Evolutionary conservation across 139 green algal species (phyloP), one percentile per base, ranked within the genome.

Genomic region (Penium margaritaceum): DNA sequence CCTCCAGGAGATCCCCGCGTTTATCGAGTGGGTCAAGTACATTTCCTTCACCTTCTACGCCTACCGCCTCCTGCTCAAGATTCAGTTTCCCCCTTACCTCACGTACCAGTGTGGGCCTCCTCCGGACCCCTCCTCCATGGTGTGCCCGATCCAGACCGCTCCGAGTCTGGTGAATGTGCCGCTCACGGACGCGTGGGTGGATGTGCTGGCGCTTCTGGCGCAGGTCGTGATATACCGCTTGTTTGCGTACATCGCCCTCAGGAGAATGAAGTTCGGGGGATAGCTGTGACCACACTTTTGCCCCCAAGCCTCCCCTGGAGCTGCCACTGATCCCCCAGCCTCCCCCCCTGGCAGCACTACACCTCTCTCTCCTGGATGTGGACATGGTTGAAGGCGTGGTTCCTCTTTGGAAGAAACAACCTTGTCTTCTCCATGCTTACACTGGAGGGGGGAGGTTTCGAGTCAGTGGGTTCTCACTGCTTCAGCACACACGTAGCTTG

Each of bases 21-120:
- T 77, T 81, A 82, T 89, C 21, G 24, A 17, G 15, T 89, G 85
- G 85, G 9, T 89, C 0, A 87, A 85, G 63, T 89, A 84, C 46
- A 33, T 86, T 7, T 81, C 63, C 29, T 89, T 77, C 83, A 78
- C 84, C 39, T 86, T 82, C 67, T 89, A 89, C 60, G 44, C 19
- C 34, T 78, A 64, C 60, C 21, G 41, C 12, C 29, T 75, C n/a
- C 17, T 75, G 19, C 27, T 75, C 12, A 75, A 64, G 29, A 24
- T 75, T 3, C 67, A 75, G 44, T 75, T 67, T n/a, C 4, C 24
- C 43, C 34, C 54, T 4, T 5, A 34, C 4, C 24, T 33, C 30
- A 35, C 37, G 6, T 75, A 75, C 44, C 6, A 67, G 5, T 75
- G 67, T 12, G 64, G 64, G 17, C 64, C 64, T 32, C 62, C 62